These are phyloP conservation scores for Halophytophthora polymorphica DNA, from an alignment of 352 stramenopile genomes.

Conservation along the genomic window DNA sequence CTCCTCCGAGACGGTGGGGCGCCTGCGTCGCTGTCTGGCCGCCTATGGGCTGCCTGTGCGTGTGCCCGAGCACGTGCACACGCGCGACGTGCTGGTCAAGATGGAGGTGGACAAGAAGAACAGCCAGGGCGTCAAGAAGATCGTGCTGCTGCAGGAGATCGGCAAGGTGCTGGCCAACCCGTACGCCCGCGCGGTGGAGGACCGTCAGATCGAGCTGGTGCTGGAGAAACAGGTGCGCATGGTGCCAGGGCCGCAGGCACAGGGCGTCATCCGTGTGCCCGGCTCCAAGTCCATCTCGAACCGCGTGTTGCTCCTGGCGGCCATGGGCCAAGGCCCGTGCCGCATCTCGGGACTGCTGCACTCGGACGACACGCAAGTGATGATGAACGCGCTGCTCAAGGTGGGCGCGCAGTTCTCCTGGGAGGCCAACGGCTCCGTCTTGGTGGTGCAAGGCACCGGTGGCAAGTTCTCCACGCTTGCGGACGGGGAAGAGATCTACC, in stretches of 20 bases:
- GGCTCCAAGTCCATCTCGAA: slow-evolving; percentile 99
- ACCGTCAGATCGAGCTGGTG: slow-evolving; percentile 73
- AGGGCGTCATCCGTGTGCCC: slow-evolving; percentile 85
- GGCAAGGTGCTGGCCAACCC: slow-evolving; percentile 65
- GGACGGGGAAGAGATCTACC: slow-evolving; percentile 64
- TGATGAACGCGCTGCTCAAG: slow-evolving; percentile 94
- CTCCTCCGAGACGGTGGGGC: slow-evolving; percentile 62
- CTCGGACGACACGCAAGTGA: slow-evolving; percentile 97
- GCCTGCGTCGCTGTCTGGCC: slow-evolving; percentile 65
- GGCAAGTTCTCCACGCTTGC: slow-evolving; percentile 49
- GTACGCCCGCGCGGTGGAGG: slow-evolving; percentile 65
- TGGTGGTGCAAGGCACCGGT: slow-evolving; percentile 77
- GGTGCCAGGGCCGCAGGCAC: slow-evolving; percentile 39
- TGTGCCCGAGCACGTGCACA: slow-evolving; percentile 55
- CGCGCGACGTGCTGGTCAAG: slow-evolving; percentile 66
- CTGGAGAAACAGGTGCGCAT: slow-evolving; percentile 74
- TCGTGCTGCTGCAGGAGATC: slow-evolving; percentile 72
- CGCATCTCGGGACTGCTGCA: slow-evolving; percentile 92
- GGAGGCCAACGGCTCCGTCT: slow-evolving; percentile 69
- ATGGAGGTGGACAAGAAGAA: slow-evolving; percentile 91
- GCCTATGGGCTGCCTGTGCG: slow-evolving; percentile 68
- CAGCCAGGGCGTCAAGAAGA: slow-evolving; percentile 76
- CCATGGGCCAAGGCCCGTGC: slow-evolving; percentile 84
- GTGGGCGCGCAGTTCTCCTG: slow-evolving; percentile 85
- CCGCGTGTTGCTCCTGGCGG: slow-evolving; percentile 94